phyloP scores from a whole-genome alignment of 1,284 basidiomycete genomes.

The Polyporus tsugae region DNA sequence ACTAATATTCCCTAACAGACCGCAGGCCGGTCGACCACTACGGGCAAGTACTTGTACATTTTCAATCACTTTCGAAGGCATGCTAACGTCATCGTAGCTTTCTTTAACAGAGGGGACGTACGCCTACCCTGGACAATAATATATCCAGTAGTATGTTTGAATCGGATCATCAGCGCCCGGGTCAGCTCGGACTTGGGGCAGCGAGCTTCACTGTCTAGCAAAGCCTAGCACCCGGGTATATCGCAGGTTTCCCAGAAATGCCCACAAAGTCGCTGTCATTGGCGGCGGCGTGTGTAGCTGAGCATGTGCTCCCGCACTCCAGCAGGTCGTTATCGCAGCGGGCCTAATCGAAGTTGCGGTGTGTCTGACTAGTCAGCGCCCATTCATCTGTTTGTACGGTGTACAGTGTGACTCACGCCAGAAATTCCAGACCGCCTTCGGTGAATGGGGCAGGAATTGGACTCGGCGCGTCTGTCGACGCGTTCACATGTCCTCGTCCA shows the following conservation, averaged over 20 bases:
- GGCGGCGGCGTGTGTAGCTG: conserved; percentile 63
- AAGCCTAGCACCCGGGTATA: neutral
- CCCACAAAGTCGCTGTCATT: conserved; percentile 59
- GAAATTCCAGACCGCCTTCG: conserved; percentile 49
- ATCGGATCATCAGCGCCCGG: too few species aligned
- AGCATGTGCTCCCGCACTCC: conserved; percentile 53
- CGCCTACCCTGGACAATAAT: too few species aligned
- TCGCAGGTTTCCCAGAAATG: neutral
- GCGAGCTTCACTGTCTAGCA: neutral
- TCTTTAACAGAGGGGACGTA: too few species aligned
- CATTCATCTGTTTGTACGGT: neutral
- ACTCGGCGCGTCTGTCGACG: conserved; percentile 47
- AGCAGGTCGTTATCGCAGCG: conserved; percentile 51
- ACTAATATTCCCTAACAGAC: too few species aligned
- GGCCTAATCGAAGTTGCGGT: conserved; percentile 62
- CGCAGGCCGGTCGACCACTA: too few species aligned
- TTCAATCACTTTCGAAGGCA: too few species aligned
- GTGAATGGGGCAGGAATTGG: conserved; percentile 62
- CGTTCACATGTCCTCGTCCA: neutral
- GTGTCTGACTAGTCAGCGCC: neutral
- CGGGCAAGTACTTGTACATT: too few species aligned
- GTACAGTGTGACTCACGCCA: neutral
- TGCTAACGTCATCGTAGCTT: too few species aligned
- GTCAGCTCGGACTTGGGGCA: too few species aligned
- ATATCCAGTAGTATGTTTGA: too few species aligned